Evolutionary conservation across 2,329 filamentous ascomycete genomes (phyloP).

Genomic region (Fusarium pseudoanthophilum): DNA sequence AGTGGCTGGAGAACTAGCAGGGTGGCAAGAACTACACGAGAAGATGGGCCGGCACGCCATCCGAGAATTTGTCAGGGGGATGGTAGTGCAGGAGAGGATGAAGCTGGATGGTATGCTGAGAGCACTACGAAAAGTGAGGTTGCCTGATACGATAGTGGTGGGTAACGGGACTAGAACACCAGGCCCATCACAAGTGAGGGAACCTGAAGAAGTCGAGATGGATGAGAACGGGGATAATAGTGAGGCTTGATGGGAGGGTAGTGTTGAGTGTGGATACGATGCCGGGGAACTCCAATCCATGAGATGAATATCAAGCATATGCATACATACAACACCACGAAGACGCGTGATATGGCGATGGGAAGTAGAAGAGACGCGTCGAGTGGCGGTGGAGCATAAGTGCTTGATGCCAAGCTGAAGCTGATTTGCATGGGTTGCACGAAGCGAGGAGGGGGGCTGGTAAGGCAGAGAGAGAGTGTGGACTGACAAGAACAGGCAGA

Average conservation of each 20-base stretch:
- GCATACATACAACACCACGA: slow-evolving; percentile 33
- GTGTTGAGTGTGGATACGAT: slow-evolving; percentile 34
- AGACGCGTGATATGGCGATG: slow-evolving; percentile 40
- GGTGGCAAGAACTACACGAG: slow-evolving; percentile 92
- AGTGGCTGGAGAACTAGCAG: slow-evolving; percentile 89
- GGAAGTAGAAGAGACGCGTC: slow-evolving; percentile 34
- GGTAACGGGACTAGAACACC: slow-evolving; percentile 31
- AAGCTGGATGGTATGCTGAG: slow-evolving; percentile 83
- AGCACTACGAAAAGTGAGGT: slow-evolving; percentile 73
- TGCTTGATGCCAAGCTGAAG: not conserved
- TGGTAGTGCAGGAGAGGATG: slow-evolving; percentile 83
- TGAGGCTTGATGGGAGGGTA: slow-evolving; percentile 29
- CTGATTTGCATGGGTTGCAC: slow-evolving; percentile 28
- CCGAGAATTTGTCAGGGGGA: slow-evolving; percentile 77
- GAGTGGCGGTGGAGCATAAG: slow-evolving; percentile 22
- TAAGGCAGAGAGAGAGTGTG: not conserved
- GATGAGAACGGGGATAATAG: slow-evolving; percentile 28
- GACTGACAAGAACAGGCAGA: slow-evolving; percentile 2
- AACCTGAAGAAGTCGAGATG: slow-evolving; percentile 30
- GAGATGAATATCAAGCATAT: slow-evolving; percentile 13
- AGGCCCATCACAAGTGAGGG: slow-evolving; percentile 21
- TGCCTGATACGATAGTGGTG: slow-evolving; percentile 12
- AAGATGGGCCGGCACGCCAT: slow-evolving; percentile 79
- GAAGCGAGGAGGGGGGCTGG: slow-evolving; percentile 8
- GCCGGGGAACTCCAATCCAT: slow-evolving; percentile 8